Evolutionary conservation across 768 basidiomycete genomes (phyloP).

Genomic region (Neoboletus magnificus): DNA sequence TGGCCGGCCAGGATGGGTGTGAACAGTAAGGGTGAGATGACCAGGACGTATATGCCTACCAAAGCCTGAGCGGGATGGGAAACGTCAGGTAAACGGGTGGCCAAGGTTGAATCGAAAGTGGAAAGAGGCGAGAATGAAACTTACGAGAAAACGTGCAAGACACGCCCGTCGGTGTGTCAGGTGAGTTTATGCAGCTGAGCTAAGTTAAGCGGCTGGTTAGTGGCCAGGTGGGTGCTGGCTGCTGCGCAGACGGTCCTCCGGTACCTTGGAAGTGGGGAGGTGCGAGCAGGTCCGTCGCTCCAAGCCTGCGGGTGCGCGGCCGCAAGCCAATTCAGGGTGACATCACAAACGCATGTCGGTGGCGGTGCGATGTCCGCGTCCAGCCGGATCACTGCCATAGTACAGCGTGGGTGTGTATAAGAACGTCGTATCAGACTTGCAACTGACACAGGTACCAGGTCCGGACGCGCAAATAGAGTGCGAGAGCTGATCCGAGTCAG

Average conservation of each 20-base stretch:
- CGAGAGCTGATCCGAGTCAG: not conserved
- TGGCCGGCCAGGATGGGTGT: slow-evolving; percentile 24
- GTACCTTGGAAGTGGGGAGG: not conserved
- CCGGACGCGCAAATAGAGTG: not conserved
- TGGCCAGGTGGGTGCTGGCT: slow-evolving; percentile 7
- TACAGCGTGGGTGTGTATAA: slow-evolving; percentile 5
- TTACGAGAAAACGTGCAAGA: slow-evolving; percentile 33
- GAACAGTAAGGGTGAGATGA: slow-evolving; percentile 19
- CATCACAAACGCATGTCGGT: slow-evolving; percentile 27
- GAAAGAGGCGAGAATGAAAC: slow-evolving; percentile 24
- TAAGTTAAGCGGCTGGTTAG: slow-evolving; percentile 11
- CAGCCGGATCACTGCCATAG: slow-evolving; percentile 8
- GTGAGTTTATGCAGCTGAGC: slow-evolving; percentile 6
- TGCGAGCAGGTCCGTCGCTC: not conserved
- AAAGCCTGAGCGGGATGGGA: slow-evolving; percentile 30
- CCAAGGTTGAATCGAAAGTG: slow-evolving; percentile 27
- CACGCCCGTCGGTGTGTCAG: slow-evolving; percentile 25
- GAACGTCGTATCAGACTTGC: not conserved
- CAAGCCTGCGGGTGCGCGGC: slow-evolving; percentile 11
- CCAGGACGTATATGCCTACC: slow-evolving; percentile 25
- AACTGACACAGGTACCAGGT: slow-evolving; percentile 1
- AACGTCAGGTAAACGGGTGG: slow-evolving; percentile 40
- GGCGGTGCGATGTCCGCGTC: slow-evolving; percentile 16
- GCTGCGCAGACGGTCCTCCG: slow-evolving; percentile 11
- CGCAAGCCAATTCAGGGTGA: slow-evolving; percentile 20